phyloP scores from a whole-genome alignment of 2,329 filamentous ascomycete species.

The Sporothrix pallida region DNA sequence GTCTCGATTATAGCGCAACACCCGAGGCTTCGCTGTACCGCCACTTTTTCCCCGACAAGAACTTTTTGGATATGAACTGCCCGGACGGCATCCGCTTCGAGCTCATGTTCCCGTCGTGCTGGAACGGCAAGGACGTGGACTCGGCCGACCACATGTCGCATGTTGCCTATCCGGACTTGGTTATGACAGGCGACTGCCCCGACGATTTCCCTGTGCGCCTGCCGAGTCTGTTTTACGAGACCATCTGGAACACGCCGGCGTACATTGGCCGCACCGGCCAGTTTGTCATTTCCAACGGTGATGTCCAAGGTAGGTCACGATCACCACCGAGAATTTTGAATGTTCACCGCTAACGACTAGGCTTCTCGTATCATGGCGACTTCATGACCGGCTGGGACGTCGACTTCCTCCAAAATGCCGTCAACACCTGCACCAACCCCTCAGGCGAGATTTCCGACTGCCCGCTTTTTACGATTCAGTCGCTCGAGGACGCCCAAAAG shows the following conservation, averaged over 20 bases:
- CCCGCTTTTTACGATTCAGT: constrained; percentile 73
- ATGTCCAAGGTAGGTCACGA: constrained; percentile 70
- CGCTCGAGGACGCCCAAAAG: constrained; percentile 55
- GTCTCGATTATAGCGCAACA: constrained; percentile 74
- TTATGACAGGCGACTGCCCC: constrained; percentile 79
- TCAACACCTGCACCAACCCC: constrained; percentile 73
- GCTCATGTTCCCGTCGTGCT: constrained; percentile 88
- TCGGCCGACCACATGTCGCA: constrained; percentile 65
- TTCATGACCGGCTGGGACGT: constrained; percentile 80
- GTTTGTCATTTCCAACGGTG: constrained; percentile 80
- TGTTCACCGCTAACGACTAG: constrained; percentile 46
- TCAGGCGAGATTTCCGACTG: constrained; percentile 77
- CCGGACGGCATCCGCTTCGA: constrained; percentile 81
- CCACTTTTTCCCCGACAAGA: constrained; percentile 80
- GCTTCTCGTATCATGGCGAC: constrained; percentile 78
- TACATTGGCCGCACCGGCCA: constrained; percentile 68
- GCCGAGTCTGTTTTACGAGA: constrained; percentile 81
- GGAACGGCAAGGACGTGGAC: constrained; percentile 72
- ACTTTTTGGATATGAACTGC: constrained; percentile 80
- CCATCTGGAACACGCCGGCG: constrained; percentile 75
- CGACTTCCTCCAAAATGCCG: constrained; percentile 71
- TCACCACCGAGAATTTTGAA: not conserved
- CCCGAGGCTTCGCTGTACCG: constrained; percentile 79
- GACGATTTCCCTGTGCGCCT: constrained; percentile 69
- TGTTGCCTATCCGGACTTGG: constrained; percentile 77